Evolutionary conservation across 2,329 filamentous ascomycete genomes (phyloP).

Genomic region (Arthrobotrys sphaeroides): DNA sequence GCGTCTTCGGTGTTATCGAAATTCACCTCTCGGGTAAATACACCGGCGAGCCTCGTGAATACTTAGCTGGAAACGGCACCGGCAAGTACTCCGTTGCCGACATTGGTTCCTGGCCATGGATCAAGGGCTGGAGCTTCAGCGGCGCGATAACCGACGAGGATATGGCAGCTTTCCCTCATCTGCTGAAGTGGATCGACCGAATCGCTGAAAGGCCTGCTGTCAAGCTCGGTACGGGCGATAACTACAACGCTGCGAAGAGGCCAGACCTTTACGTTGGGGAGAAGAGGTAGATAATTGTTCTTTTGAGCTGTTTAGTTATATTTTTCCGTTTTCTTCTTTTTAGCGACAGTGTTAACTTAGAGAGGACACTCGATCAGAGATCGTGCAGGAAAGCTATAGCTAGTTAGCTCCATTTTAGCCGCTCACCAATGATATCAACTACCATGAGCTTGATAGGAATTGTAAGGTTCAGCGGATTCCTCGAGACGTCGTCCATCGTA

Average conservation of each 20-base stretch:
- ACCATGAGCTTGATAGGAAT: too few species aligned
- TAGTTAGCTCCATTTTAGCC: too few species aligned
- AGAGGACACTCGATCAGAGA: not conserved
- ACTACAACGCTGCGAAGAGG: constrained; percentile 26
- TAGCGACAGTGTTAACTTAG: too few species aligned
- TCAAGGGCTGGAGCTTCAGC: constrained; percentile 63
- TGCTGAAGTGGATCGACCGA: constrained; percentile 67
- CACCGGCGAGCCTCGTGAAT: constrained; percentile 65
- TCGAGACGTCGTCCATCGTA: too few species aligned
- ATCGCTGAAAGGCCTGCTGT: constrained; percentile 65
- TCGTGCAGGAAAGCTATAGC: not conserved
- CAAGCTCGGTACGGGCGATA: constrained; percentile 61
- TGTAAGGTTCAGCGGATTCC: too few species aligned
- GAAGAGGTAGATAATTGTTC: constrained; percentile 9
- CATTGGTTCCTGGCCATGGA: constrained; percentile 67
- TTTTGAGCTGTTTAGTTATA: not conserved
- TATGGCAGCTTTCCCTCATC: constrained; percentile 65
- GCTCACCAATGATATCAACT: too few species aligned
- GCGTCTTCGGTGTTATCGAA: constrained; percentile 68
- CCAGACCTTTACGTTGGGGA: constrained; percentile 43
- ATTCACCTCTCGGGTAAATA: constrained; percentile 67
- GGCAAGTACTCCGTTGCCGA: constrained; percentile 68
- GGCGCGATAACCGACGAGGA: constrained; percentile 64
- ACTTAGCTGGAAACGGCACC: constrained; percentile 66
- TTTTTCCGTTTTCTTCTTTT: too few species aligned